Evolutionary conservation across 225 moss, liverwort and hornwort species (phyloP).

Genomic region (Sphagnum tenellum): DNA sequence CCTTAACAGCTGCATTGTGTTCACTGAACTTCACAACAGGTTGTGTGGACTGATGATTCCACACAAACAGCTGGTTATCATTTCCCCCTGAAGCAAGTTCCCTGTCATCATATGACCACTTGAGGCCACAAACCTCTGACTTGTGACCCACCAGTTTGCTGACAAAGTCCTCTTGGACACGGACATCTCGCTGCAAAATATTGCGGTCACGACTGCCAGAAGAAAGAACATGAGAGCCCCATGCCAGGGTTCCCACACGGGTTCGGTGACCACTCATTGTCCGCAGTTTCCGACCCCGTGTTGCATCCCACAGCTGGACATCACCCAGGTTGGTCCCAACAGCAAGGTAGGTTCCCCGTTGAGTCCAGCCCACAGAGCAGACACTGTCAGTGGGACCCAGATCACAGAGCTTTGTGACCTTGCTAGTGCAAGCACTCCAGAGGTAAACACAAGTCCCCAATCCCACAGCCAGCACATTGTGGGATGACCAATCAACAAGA

Average conservation of each 20-base stretch:
- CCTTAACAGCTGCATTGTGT: conserved; percentile 97
- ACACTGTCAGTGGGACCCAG: conserved; percentile 80
- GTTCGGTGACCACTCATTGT: conserved; percentile 90
- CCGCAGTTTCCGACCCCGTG: conserved; percentile 69
- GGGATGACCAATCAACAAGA: conserved; percentile 98
- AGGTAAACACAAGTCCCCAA: conserved; percentile 94
- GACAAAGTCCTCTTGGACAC: conserved; percentile 77
- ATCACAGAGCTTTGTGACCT: conserved; percentile 95
- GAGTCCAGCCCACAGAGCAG: conserved; percentile 94
- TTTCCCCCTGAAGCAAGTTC: conserved; percentile 97
- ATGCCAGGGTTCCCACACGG: conserved; percentile 84
- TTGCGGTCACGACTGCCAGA: conserved; percentile 94
- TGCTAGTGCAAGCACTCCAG: conserved; percentile 96
- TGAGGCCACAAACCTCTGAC: conserved; percentile 95
- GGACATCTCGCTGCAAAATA: conserved; percentile 86
- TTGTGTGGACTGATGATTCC: conserved; percentile 92
- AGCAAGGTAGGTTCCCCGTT: conserved; percentile 85
- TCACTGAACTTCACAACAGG: conserved; percentile 97
- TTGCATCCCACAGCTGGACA: conserved; percentile 98
- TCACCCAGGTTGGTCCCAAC: conserved; percentile 93
- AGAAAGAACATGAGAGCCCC: conserved; percentile 84
- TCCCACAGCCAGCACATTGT: conserved; percentile 91
- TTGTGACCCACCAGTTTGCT: conserved; percentile 86
- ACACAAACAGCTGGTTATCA: conserved; percentile 88
- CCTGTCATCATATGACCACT: conserved; percentile 96